phyloP scores from a whole-genome alignment of 1,284 basidiomycete genomes.

The Cutaneotrichosporon cyanovorans region DNA sequence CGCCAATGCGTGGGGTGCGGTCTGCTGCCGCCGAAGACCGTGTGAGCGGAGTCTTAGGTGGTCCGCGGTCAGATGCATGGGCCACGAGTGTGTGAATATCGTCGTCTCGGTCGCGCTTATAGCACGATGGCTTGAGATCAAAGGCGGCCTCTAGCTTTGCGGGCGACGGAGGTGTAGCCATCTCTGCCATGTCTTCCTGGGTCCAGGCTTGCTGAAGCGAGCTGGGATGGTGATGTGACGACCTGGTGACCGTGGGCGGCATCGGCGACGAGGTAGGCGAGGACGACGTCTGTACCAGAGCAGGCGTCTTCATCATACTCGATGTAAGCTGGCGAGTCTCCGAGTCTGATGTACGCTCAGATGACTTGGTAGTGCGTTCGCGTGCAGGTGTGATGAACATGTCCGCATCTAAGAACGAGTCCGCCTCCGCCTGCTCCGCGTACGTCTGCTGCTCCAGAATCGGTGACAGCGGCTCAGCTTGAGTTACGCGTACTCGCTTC shows the following conservation, averaged over 20 bases:
- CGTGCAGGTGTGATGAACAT: conserved; percentile 38
- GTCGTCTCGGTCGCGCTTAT: conserved; percentile 13
- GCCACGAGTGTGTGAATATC: conserved; percentile 3
- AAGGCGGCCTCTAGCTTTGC: conserved; percentile 35
- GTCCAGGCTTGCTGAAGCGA: conserved; percentile 40
- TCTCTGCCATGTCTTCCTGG: conserved; percentile 30
- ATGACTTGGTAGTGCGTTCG: conserved; percentile 19
- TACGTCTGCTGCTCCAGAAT: conserved; percentile 19
- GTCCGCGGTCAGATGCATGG: conserved; percentile 11
- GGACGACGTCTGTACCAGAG: conserved; percentile 38
- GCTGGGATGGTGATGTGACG: conserved; percentile 33
- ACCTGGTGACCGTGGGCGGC: conserved; percentile 37
- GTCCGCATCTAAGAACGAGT: conserved; percentile 18
- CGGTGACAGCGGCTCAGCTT: conserved; percentile 27
- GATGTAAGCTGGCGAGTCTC: conserved; percentile 16
- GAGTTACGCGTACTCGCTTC: conserved; percentile 31
- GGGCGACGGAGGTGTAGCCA: conserved; percentile 20
- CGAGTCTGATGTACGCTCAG: background rate
- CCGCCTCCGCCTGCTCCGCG: background rate
- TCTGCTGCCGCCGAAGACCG: conserved; percentile 34
- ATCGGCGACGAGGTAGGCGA: conserved; percentile 45
- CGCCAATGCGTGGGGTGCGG: conserved; percentile 16
- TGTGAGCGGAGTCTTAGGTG: conserved; percentile 39
- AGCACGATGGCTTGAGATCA: conserved; percentile 33
- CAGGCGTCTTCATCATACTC: conserved; percentile 41